phyloP scores from a whole-genome alignment of 2,329 filamentous ascomycete species.

The Fusarium armeniacum region DNA sequence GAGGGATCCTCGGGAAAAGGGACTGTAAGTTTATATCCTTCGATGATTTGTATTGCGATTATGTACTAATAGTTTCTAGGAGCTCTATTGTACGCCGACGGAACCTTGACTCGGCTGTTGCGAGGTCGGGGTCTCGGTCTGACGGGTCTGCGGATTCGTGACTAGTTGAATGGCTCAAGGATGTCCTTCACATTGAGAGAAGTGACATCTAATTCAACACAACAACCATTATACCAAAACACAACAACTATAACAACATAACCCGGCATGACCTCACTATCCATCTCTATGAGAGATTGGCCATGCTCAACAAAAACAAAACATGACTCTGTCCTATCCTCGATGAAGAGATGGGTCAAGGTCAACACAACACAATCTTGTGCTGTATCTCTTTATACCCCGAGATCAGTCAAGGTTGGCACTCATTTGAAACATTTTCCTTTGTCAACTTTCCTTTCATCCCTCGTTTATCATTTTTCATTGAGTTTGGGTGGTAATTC shows the following conservation, averaged over 20 bases:
- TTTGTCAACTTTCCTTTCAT: conserved; percentile 15
- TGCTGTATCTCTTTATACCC: background rate
- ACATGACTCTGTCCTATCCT: background rate
- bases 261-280: background rate
- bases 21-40: conserved; percentile 41
- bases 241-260: background rate
- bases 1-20: conserved; percentile 44
- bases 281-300: background rate
- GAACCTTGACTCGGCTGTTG: conserved; percentile 36
- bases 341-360: background rate
- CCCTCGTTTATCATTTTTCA: conserved; percentile 20
- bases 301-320: background rate
- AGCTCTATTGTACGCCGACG: conserved; percentile 41
- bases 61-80: conserved; percentile 1
- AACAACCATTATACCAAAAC: background rate
- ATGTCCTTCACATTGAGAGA: conserved; percentile 19
- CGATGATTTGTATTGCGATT: rapidly evolving
- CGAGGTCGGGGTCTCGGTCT: conserved; percentile 42
- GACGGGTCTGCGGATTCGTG: conserved; percentile 42
- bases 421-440: conserved; percentile 25
- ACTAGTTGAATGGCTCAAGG: conserved; percentile 13
- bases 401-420: background rate
- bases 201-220: background rate
- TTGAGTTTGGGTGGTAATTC: conserved; percentile 9
- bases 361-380: background rate